Conservation (phyloP, 1,284 basidiomycete genomes). For the Ganoderma boninense region DNA sequence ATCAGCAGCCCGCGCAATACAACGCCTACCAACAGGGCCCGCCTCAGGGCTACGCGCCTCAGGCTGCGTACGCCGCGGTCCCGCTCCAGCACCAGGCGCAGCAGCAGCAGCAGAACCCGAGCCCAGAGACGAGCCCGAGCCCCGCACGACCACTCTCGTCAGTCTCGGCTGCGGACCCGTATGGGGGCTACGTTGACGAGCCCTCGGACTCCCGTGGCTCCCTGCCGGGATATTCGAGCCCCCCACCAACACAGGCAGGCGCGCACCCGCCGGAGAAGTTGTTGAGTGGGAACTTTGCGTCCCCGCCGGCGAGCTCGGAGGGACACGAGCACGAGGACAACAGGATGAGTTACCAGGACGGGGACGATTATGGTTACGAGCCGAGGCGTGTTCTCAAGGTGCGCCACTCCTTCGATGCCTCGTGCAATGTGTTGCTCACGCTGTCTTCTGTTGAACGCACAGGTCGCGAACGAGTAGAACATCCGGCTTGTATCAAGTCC, state of each 20-base stretch:
- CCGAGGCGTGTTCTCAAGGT: constrained; percentile 55
- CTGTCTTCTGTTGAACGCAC: neutral
- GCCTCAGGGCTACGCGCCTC: constrained; percentile 20
- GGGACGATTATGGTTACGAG: constrained; percentile 49
- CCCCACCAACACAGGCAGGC: constrained; percentile 19
- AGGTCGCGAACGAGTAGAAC: constrained; percentile 34
- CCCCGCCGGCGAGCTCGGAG: constrained; percentile 40
- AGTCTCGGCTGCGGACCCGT: constrained; percentile 27
- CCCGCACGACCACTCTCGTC: constrained; percentile 22
- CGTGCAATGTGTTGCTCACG: neutral
- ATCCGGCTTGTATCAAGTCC: neutral
- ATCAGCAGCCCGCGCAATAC: constrained; percentile 17
- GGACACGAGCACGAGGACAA: constrained; percentile 39
- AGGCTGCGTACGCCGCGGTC: constrained; percentile 10
- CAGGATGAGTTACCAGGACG: constrained; percentile 44
- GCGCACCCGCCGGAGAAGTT: constrained; percentile 23
- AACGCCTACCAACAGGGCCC: constrained; percentile 25
- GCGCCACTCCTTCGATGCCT: constrained; percentile 20
- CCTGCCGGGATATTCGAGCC: constrained; percentile 20
- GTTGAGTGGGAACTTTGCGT: constrained; percentile 36
- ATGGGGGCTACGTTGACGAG: constrained; percentile 33
- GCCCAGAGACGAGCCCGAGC: constrained; percentile 18
- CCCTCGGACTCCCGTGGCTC: constrained; percentile 6
- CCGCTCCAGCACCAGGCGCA: constrained; percentile 19
- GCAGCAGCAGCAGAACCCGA: constrained; percentile 11